Base-by-base conservation (phyloP, 2,329 filamentous ascomycete genomes). In the Arthrobotrys sinensis region DNA sequence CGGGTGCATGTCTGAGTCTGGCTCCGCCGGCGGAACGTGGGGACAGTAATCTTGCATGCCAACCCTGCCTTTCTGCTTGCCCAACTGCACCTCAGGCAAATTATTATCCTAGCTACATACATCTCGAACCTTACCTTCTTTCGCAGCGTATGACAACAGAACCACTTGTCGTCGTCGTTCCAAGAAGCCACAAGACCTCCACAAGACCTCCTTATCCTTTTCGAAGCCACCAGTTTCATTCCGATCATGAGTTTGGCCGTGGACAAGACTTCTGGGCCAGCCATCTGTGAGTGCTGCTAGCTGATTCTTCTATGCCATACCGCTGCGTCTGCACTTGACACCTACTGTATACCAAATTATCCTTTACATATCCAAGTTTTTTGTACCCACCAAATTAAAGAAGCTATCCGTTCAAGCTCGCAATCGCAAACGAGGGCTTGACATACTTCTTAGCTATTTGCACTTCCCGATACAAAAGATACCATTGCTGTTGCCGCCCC, bases 251-350 rank as follows among this genome's bases (percentile, higher is more conserved):
- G 34, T 46, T 62, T 46, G 50, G 36, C 50, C 34, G 48, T 52
- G 50, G 73, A 63, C 60, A 70, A 66, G 46, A 63, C 57, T 19
- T 36, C 57, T 60, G 43, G 55, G 60, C 34, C 45, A 76, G 55
- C 45, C 50, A 50, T 71, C 60, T 77, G 73, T 77, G 60, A 77
- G 73, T 77, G 36, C 48, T 73, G 19, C 12, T 66, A 66, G 43
- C 63, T 75, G 50, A 16, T 53, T 64, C 53, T 57, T 50, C n/a
- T 45, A 52, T 71, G 43, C 57, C 60, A 67, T 48, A 66, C 52
- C 48, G 40, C 55, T 60, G 11, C 50, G 38, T 48, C 62, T 38
- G 66, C 73, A 65, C 64, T 57, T 46, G n/a, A 65, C 38, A 52
- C 14, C 16, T 46, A 34, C 45, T 60, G 24, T 40, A 63, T 55